Evolutionary conservation across 805 yeast species (phyloP).

Genomic region (Metschnikowia cubensis): DNA sequence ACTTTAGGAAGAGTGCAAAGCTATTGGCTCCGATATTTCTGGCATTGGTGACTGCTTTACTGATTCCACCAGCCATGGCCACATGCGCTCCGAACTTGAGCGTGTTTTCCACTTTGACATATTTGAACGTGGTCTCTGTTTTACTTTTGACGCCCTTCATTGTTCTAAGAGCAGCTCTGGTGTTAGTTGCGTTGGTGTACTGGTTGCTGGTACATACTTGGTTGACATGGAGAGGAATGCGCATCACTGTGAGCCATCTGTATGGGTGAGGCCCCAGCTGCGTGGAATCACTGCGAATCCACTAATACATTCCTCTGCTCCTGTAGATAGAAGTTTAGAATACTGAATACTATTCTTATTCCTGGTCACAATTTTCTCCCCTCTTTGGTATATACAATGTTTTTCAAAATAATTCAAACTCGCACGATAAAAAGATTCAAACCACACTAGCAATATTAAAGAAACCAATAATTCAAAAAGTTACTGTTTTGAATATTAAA

Average conservation of each 20-base stretch:
- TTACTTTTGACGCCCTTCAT: conserved; percentile 5
- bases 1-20: conserved; percentile 86
- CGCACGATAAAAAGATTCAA: no score
- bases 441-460: no score
- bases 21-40: conserved; percentile 62
- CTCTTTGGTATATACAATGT: no score
- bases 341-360: no score
- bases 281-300: no score
- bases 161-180: conserved; percentile 1
- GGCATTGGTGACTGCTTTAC: conserved; percentile 62
- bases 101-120: conserved; percentile 39
- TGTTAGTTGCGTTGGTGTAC: not conserved
- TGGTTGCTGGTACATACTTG: not conserved
- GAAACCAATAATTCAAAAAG: no score
- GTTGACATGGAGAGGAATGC: conserved; percentile 1
- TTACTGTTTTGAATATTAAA: no score
- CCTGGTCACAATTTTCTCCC: no score
- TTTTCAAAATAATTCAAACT: no score
- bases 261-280: no score
- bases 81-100: conserved; percentile 88
- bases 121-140: conserved; percentile 19
- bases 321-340: no score
- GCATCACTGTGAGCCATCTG: not conserved
- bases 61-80: conserved; percentile 75
- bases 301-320: no score